phyloP scores from a whole-genome alignment of 495 filamentous ascomycete species.

The Talaromyces thailandensis region DNA sequence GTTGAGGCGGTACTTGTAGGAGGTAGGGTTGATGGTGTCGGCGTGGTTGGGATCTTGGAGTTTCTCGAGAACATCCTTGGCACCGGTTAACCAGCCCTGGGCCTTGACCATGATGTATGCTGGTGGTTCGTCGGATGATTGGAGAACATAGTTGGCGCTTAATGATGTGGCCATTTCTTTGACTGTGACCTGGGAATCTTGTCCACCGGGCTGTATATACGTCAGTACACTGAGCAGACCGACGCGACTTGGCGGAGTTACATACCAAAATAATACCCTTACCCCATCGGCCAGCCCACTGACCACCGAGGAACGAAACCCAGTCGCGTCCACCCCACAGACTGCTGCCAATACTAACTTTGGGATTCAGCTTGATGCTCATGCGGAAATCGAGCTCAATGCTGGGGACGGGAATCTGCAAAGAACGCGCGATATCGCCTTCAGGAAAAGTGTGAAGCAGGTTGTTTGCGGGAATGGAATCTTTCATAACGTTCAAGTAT shows the following conservation, averaged over 20 bases:
- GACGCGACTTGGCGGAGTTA: slow-evolving; percentile 4
- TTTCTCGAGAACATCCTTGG: slow-evolving; percentile 49
- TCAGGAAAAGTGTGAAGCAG: slow-evolving; percentile 48
- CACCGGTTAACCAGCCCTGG: slow-evolving; percentile 48
- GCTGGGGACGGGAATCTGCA: slow-evolving; percentile 45
- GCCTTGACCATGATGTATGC: slow-evolving; percentile 52
- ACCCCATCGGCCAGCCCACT: slow-evolving; percentile 53
- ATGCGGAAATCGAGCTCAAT: slow-evolving; percentile 55
- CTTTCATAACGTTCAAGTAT: slow-evolving; percentile 49
- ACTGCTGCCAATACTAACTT: slow-evolving; percentile 41
- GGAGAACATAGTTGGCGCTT: slow-evolving; percentile 44
- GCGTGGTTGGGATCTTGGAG: slow-evolving; percentile 41
- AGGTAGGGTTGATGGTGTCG: slow-evolving; percentile 45
- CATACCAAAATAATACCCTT: slow-evolving; percentile 51
- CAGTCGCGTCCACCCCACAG: slow-evolving; percentile 50
- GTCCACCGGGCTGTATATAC: slow-evolving; percentile 42
- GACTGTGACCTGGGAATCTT: slow-evolving; percentile 50
- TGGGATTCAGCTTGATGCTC: slow-evolving; percentile 50
- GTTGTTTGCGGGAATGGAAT: slow-evolving; percentile 49
- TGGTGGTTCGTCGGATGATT: slow-evolving; percentile 49
- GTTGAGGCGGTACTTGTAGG: slow-evolving; percentile 48
- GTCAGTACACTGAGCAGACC: neutral
- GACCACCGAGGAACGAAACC: slow-evolving; percentile 48
- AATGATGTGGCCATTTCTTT: slow-evolving; percentile 46
- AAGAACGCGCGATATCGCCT: slow-evolving; percentile 41